phyloP scores from a whole-genome alignment of 1,284 basidiomycete species.

The Thelephora terrestris region DNA sequence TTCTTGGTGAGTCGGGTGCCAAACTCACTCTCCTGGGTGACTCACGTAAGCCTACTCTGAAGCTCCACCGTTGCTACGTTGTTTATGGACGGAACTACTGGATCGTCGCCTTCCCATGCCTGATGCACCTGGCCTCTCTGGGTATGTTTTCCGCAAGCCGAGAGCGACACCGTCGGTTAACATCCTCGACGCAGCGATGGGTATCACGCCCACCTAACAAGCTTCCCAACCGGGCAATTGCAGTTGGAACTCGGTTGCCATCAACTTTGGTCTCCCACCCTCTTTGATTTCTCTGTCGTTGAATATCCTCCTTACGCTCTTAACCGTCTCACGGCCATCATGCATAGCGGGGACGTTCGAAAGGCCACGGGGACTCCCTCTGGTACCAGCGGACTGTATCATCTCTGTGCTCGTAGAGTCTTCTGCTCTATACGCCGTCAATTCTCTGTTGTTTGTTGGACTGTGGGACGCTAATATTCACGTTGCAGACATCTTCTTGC shows the following conservation, averaged over 20 bases:
- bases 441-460: background rate
- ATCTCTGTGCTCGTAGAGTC: conserved; percentile 14
- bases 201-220: conserved; percentile 9
- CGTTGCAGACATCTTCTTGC: conserved; percentile 1
- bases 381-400: conserved; percentile 7
- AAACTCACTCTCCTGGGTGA: too few species aligned
- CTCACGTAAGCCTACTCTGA: background rate
- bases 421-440: conserved; percentile 11
- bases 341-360: conserved; percentile 6
- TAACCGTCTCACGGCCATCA: conserved; percentile 10
- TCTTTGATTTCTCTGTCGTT: conserved; percentile 11
- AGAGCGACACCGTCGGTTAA: background rate
- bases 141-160: conserved; percentile 4
- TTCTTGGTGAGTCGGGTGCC: background rate
- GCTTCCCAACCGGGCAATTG: conserved; percentile 11
- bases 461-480: background rate
- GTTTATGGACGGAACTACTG: conserved; percentile 9
- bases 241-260: conserved; percentile 8
- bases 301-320: conserved; percentile 11
- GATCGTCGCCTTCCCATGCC: conserved; percentile 12
- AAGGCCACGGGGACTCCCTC: conserved; percentile 5
- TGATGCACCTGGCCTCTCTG: conserved; percentile 12
- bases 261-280: conserved; percentile 13
- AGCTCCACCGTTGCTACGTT: conserved; percentile 15
- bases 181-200: conserved; percentile 6